These are phyloP conservation scores for Entamoeba invadens DNA, from an alignment of 208 protist genomes.

Conservation along the genomic window DNA sequence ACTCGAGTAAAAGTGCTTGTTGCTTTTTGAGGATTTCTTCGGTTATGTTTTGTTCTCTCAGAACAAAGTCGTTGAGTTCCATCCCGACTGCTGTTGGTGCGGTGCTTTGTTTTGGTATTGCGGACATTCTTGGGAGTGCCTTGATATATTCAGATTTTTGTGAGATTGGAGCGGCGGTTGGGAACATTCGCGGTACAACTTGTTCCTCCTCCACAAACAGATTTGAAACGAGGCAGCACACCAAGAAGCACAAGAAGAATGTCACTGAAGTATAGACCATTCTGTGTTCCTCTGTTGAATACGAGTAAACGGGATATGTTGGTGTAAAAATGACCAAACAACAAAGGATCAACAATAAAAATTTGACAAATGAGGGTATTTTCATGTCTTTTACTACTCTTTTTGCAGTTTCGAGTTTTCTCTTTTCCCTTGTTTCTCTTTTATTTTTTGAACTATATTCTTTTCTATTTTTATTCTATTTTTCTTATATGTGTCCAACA, in stretches of 20 bases:
- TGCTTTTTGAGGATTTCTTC: neutral
- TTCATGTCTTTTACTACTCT: neutral
- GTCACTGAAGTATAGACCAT: neutral
- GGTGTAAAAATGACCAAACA: neutral
- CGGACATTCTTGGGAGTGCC: neutral
- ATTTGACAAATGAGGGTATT: neutral
- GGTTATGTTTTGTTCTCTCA: neutral
- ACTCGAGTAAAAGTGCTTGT: neutral
- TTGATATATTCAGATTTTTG: neutral
- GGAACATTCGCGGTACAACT: neutral
- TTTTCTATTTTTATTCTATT: neutral
- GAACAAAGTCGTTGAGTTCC: neutral
- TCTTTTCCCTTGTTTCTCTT: neutral
- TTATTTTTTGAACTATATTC: neutral
- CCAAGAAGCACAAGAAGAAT: neutral
- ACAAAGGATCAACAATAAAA: neutral
- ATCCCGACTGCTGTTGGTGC: neutral
- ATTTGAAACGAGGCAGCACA: neutral
- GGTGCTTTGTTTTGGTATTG: neutral
- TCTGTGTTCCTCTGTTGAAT: neutral
- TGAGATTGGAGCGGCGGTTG: neutral
- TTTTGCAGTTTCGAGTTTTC: neutral
- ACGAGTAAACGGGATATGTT: neutral
- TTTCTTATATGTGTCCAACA: neutral
- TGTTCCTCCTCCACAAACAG: neutral